phyloP scores from a whole-genome alignment of 73 alveolate species.

The Blepharisma stoltei region DNA sequence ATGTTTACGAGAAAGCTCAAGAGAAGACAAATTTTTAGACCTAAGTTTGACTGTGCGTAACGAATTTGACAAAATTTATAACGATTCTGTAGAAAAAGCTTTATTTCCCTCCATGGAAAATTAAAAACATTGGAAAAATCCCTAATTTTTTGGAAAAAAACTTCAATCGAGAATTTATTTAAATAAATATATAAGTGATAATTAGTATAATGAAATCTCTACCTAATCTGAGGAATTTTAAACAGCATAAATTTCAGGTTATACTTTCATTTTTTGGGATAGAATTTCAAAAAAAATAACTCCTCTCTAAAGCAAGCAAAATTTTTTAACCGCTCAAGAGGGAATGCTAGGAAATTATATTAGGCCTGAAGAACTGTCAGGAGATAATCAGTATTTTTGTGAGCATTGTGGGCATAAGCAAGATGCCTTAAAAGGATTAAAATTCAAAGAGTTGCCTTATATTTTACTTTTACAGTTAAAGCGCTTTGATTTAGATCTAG shows the following conservation, averaged over 20 bases:
- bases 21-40: conserved; percentile 76
- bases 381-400: conserved; percentile 82
- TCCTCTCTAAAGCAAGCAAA: too few relatives aligned
- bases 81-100: conserved; percentile 84
- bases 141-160: too few relatives aligned
- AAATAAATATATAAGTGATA: too few relatives aligned
- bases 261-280: too few relatives aligned
- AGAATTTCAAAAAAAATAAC: too few relatives aligned
- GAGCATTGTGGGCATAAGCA: conserved; percentile 81
- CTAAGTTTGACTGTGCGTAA: conserved; percentile 78
- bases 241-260: too few relatives aligned
- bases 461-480: conserved; percentile 69
- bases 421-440: conserved; percentile 85
- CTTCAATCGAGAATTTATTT: too few relatives aligned
- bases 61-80: conserved; percentile 74
- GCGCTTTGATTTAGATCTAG: conserved; percentile 79
- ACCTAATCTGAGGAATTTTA: too few relatives aligned
- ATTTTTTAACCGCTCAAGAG: too few relatives aligned
- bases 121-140: too few relatives aligned
- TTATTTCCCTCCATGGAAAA: too few relatives aligned
- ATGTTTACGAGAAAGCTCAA: conserved; percentile 72
- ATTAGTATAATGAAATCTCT: too few relatives aligned
- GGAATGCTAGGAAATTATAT: conserved; percentile 78
- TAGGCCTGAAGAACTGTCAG: conserved; percentile 80
- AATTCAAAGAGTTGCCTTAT: conserved; percentile 70